A percentile compares a stretch with the other conserved stretches of the same genome.
phyloP scores from a whole-genome alignment of 495 filamentous ascomycete genomes.

The Penicillium taxi region DNA sequence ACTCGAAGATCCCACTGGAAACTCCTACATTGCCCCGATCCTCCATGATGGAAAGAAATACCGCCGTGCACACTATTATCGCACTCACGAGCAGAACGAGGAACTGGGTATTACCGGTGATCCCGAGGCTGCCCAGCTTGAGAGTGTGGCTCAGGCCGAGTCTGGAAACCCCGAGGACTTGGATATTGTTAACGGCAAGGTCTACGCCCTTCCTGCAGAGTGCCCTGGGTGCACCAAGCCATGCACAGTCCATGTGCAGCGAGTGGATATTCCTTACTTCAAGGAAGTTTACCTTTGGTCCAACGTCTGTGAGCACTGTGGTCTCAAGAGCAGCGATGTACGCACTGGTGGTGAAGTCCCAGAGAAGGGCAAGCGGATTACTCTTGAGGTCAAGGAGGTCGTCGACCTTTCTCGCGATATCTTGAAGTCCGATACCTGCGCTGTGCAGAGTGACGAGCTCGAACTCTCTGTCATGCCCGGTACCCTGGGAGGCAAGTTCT shows the following conservation, averaged over 20 bases:
- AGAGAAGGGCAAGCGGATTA: slow-evolving; percentile 76
- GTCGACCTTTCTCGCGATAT: slow-evolving; percentile 86
- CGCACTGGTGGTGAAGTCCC: slow-evolving; percentile 94
- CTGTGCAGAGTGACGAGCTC: slow-evolving; percentile 75
- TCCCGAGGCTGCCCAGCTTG: slow-evolving; percentile 21
- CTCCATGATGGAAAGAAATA: slow-evolving; percentile 71
- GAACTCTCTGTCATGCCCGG: slow-evolving; percentile 77
- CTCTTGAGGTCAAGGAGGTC: slow-evolving; percentile 59
- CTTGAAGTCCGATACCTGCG: slow-evolving; percentile 90
- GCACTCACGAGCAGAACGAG: slow-evolving; percentile 78
- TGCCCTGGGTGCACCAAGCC: slow-evolving; percentile 83
- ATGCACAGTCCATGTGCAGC: slow-evolving; percentile 51
- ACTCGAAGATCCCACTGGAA: slow-evolving; percentile 89
- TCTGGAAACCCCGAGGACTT: slow-evolving; percentile 45
- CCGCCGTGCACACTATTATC: slow-evolving; percentile 67
- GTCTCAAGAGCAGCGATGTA: slow-evolving; percentile 91
- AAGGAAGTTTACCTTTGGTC: slow-evolving; percentile 90
- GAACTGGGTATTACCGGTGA: slow-evolving; percentile 59
- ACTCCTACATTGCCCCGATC: slow-evolving; percentile 92
- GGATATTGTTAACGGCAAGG: slow-evolving; percentile 78
- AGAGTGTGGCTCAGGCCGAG: slow-evolving; percentile 12
- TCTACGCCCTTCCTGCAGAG: slow-evolving; percentile 80
- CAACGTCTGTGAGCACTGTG: slow-evolving; percentile 80
- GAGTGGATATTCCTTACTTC: slow-evolving; percentile 94
- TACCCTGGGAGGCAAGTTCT: slow-evolving; percentile 93